A percentile compares a stretch with the other conserved stretches of the same genome.
These are phyloP conservation scores for Neurospora sp. DNA, from an alignment of 495 filamentous ascomycete species.

Conservation along the genomic window DNA sequence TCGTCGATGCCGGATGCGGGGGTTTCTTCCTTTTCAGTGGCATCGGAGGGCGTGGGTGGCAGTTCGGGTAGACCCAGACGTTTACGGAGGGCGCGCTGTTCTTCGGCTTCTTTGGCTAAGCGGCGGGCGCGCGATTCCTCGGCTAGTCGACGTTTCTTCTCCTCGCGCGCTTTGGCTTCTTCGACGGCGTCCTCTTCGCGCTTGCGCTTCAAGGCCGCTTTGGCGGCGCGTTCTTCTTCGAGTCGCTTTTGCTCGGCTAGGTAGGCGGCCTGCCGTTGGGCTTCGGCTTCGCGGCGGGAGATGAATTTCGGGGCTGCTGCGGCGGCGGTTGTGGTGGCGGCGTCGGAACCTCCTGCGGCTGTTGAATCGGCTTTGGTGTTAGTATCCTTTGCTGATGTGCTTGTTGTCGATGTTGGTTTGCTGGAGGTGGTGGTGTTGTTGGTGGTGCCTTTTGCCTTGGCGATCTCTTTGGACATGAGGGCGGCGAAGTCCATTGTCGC, in stretches of 20 bases:
- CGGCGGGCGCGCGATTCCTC: constrained; percentile 61
- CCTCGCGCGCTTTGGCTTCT: constrained; percentile 57
- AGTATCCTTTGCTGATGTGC: constrained; percentile 33
- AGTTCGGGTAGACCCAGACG: constrained; percentile 62
- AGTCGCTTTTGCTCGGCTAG: constrained; percentile 62
- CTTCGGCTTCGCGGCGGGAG: constrained; percentile 78
- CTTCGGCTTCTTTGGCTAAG: constrained; percentile 59
- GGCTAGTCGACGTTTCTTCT: constrained; percentile 68
- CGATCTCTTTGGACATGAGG: constrained; percentile 82
- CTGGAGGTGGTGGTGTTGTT: background rate
- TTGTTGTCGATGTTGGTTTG: constrained; percentile 10
- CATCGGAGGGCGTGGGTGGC: constrained; percentile 22
- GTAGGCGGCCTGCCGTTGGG: constrained; percentile 71
- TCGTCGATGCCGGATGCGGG: constrained; percentile 20
- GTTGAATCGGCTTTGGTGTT: constrained; percentile 7
- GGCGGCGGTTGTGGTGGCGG: background rate
- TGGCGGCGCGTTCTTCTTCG: constrained; percentile 56
- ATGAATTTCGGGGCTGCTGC: constrained; percentile 54
- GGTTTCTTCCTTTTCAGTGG: constrained; percentile 3
- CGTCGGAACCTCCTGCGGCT: constrained; percentile 2
- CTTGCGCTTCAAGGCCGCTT: constrained; percentile 67
- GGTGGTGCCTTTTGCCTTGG: constrained; percentile 51
- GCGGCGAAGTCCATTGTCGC: constrained; percentile 84
- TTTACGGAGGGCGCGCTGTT: constrained; percentile 38
- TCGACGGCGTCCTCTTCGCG: constrained; percentile 77